phyloP scores from a whole-genome alignment of 2,329 filamentous ascomycete species.

The Cytospora piceicola region DNA sequence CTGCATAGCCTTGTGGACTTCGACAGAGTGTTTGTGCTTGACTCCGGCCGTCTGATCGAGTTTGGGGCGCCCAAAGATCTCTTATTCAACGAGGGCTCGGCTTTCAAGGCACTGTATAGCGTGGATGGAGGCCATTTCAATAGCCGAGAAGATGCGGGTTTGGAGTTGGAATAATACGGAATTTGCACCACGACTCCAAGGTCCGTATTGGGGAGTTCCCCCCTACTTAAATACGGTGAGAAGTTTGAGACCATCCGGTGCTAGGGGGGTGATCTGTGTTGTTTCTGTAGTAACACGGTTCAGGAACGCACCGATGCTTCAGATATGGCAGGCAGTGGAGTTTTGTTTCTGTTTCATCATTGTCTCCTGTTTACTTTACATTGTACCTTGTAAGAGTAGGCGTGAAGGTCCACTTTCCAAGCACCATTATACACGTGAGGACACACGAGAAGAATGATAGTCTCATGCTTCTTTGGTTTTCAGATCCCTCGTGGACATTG shows the following conservation, averaged over 20 bases:
- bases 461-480: neutral
- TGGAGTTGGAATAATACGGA: too few species aligned
- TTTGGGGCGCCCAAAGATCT: constrained; percentile 6
- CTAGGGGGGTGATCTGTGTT: too few species aligned
- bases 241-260: too few species aligned
- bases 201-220: too few species aligned
- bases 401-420: neutral
- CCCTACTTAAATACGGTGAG: too few species aligned
- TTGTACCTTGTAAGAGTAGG: neutral
- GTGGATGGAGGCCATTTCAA: too few species aligned
- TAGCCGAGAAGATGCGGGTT: too few species aligned
- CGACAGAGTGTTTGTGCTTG: constrained; percentile 20
- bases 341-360: too few species aligned
- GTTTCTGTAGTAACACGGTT: too few species aligned
- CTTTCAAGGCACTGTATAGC: neutral
- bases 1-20: constrained; percentile 16
- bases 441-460: neutral
- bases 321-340: too few species aligned
- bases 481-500: neutral
- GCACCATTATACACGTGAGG: neutral
- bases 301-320: too few species aligned
- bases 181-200: too few species aligned
- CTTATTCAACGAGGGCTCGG: neutral
- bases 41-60: constrained; percentile 19
- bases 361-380: neutral